Percentiles rank a stretch among this genome's conserved stretches.
These are phyloP conservation scores for Mycena chlorophos DNA, from an alignment of 768 basidiomycete genomes.

Conservation along the genomic window DNA sequence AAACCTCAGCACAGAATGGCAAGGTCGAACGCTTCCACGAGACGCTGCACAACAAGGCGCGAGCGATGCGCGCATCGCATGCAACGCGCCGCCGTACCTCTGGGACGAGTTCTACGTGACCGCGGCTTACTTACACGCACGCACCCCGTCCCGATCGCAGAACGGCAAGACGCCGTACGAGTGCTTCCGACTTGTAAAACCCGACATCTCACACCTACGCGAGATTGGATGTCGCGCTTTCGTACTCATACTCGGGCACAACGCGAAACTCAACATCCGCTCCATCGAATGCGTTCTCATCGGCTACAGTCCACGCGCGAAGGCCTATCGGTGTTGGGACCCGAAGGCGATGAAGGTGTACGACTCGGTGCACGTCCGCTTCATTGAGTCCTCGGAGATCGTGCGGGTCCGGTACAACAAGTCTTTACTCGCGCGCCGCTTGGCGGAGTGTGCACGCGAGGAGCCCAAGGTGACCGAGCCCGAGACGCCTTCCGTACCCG, in stretches of 20 bases:
- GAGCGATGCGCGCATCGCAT: constrained; percentile 30
- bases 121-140: constrained; percentile 26
- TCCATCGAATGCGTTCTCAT: background rate
- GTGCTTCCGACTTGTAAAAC: background rate
- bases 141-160: constrained; percentile 22
- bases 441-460: background rate
- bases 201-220: constrained; percentile 29
- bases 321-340: constrained; percentile 17
- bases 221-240: constrained; percentile 32
- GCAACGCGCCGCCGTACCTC: constrained; percentile 25
- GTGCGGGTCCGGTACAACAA: background rate
- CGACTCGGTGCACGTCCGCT: constrained; percentile 24
- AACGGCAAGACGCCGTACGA: constrained; percentile 19
- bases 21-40: constrained; percentile 36
- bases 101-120: constrained; percentile 39
- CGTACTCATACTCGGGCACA: constrained; percentile 26
- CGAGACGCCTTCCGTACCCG: background rate
- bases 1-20: constrained; percentile 40
- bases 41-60: constrained; percentile 32
- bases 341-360: background rate
- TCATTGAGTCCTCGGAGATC: constrained; percentile 16
- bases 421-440: background rate
- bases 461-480: background rate
- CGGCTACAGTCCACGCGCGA: constrained; percentile 3
- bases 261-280: constrained; percentile 27